Percentiles rank a stretch among this genome's conserved stretches.
These are phyloP conservation scores for Eurotiales sp. DNA, from an alignment of 2,329 filamentous ascomycete species.

Conservation along the genomic window DNA sequence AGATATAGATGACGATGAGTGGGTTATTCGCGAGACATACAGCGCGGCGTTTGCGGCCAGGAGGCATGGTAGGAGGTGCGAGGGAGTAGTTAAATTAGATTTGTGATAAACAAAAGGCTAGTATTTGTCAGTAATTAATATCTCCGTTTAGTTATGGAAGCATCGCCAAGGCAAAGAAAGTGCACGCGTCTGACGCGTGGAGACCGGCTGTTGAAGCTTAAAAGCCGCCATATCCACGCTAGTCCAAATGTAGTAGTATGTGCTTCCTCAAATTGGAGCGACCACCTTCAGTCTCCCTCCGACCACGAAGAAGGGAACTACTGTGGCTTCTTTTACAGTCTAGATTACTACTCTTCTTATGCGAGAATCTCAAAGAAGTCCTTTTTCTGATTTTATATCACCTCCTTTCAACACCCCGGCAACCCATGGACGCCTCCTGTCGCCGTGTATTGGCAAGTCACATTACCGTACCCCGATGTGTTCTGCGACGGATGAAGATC, in stretches of 20 bases:
- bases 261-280: neutral
- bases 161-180: too few species aligned
- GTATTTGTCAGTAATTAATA: too few species aligned
- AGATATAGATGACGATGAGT: neutral
- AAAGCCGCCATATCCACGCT: neutral
- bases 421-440: constrained; percentile 38
- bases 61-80: constrained; percentile 10
- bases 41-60: constrained; percentile 16
- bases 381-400: neutral
- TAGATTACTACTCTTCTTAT: too few species aligned
- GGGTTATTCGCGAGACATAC: constrained; percentile 8
- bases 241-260: neutral
- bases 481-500: constrained; percentile 31
- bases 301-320: too few species aligned
- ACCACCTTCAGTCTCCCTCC: too few species aligned
- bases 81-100: neutral
- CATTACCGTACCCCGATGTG: constrained; percentile 28
- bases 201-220: too few species aligned
- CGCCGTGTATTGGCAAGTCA: constrained; percentile 35
- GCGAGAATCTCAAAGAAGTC: too few species aligned
- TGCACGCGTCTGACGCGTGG: constrained; percentile 11
- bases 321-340: too few species aligned
- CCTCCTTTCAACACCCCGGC: constrained; percentile 8
- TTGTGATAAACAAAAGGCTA: too few species aligned
- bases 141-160: too few species aligned